These are phyloP conservation scores for Talaromyces liani DNA, from an alignment of 495 filamentous ascomycete genomes.

Conservation along the genomic window DNA sequence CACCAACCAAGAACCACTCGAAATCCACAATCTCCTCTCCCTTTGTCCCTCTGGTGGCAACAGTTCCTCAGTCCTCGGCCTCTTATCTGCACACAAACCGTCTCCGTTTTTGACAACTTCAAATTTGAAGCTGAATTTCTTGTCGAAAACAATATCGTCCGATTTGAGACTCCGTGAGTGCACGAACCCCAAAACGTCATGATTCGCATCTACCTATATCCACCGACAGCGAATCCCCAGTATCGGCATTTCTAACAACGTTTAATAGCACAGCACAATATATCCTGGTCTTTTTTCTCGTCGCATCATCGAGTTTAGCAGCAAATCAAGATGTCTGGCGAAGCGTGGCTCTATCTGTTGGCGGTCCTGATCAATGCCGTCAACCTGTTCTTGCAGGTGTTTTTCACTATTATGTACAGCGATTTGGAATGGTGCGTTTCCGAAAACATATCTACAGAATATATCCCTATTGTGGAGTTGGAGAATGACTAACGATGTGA, in stretches of 20 bases:
- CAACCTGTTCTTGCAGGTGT: constrained; percentile 99
- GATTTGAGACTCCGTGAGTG: background rate
- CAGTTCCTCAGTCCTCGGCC: background rate
- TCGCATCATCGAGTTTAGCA: background rate
- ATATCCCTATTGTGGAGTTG: background rate
- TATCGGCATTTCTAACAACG: background rate
- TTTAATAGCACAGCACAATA: background rate
- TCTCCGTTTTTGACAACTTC: background rate
- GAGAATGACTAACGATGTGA: background rate
- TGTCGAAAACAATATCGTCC: background rate
- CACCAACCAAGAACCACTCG: background rate
- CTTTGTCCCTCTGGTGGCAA: background rate
- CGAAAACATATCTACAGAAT: no score
- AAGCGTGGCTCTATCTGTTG: constrained; percentile 98
- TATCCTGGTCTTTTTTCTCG: background rate
- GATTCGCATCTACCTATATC: background rate
- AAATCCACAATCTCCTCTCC: background rate
- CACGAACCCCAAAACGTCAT: background rate
- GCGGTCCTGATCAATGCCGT: constrained; percentile 99
- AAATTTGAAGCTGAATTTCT: background rate
- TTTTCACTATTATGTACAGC: constrained; percentile 99
- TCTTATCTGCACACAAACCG: background rate
- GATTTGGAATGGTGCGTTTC: constrained; percentile 86
- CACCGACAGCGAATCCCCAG: background rate
- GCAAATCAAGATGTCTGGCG: constrained; percentile 78